A percentile compares a stretch with the other conserved stretches of the same genome.
Conservation (phyloP, 1,139 yeast genomes). For the Pneumocystis murina region DNA sequence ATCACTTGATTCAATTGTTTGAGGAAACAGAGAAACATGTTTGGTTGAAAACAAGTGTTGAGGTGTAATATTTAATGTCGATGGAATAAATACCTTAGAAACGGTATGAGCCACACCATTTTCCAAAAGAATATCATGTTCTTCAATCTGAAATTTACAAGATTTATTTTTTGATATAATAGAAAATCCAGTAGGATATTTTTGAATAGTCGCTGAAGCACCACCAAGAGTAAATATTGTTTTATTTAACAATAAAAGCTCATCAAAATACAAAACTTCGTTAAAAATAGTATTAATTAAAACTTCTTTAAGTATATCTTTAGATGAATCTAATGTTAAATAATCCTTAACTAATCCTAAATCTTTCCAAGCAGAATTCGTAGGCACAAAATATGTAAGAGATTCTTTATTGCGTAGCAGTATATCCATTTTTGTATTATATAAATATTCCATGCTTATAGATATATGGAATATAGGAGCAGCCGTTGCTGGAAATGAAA, state of each 20-base stretch:
- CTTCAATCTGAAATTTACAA: not conserved
- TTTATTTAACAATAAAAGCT: not conserved
- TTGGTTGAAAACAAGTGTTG: not conserved
- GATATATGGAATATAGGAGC: not conserved
- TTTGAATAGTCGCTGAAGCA: not conserved
- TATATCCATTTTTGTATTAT: not conserved
- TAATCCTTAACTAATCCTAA: not conserved
- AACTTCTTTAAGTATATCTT: not conserved
- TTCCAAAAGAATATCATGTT: not conserved
- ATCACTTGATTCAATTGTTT: not conserved
- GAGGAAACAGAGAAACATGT: not conserved
- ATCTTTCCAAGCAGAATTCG: not conserved
- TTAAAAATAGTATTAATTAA: not conserved
- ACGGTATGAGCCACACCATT: not conserved
- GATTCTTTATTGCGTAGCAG: not conserved
- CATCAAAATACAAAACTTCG: not conserved
- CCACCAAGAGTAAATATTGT: not conserved
- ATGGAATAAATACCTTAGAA: not conserved
- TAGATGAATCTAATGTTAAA: not conserved
- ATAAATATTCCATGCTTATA: not conserved
- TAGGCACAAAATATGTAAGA: not conserved
- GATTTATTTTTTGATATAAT: not conserved
- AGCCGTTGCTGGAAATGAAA: not conserved
- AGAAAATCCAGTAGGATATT: not conserved
- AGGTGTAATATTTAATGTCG: not conserved